Percentiles rank a stretch among this genome's conserved stretches.
phyloP scores from a whole-genome alignment of 306 rosid genomes.

The Senna tora region DNA sequence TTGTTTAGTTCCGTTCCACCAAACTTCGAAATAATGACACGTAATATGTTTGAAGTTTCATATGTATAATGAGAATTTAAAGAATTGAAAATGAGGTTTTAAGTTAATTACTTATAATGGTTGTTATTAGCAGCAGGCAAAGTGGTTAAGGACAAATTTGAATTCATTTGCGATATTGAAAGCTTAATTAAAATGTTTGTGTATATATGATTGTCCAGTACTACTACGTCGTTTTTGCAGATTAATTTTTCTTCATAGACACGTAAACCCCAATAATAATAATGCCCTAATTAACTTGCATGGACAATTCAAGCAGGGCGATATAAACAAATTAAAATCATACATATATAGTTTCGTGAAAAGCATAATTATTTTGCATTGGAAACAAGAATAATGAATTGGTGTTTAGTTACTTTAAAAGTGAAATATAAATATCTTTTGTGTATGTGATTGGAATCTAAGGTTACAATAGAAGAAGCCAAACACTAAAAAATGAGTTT shows the following conservation, averaged over 20 bases:
- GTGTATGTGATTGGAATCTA: background rate
- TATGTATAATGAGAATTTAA: background rate
- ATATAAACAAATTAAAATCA: no score
- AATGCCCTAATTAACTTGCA: no score
- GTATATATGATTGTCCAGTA: constrained; percentile 9
- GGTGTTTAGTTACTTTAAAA: background rate
- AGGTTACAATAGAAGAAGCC: constrained; percentile 6
- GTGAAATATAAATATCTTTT: no score
- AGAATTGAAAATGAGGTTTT: constrained; percentile 14
- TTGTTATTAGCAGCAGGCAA: background rate
- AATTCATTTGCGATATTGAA: background rate
- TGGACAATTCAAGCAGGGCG: no score
- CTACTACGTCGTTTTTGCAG: constrained; percentile 5
- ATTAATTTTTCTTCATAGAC: background rate
- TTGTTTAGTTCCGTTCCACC: constrained; percentile 11
- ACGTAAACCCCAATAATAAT: constrained; percentile 18
- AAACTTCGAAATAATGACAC: background rate
- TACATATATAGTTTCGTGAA: constrained; percentile 8
- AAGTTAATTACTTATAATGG: background rate
- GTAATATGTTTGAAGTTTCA: constrained; percentile 17
- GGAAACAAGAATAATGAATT: background rate
- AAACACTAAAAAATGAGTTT: background rate
- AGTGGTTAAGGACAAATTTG: background rate
- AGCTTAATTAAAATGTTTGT: background rate
- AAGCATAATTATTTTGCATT: constrained; percentile 4